Evolutionary conservation across 768 basidiomycete species (phyloP), one percentile per base, ranked within the genome.

Genomic region (Amanita molliuscula): DNA sequence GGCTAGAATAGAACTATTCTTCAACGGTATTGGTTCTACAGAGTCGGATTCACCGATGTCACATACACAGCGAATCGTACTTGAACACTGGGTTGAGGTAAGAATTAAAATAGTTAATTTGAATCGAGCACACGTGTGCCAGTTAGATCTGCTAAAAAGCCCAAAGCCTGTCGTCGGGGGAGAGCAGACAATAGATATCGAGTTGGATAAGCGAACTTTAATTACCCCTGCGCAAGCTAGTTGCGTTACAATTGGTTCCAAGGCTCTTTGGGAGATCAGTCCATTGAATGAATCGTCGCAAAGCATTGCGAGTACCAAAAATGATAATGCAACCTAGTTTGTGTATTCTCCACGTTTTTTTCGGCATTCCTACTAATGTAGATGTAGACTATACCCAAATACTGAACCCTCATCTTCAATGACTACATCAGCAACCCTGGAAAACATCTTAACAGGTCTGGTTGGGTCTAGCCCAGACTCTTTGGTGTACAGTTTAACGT

Each of bases 71-170:
- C 66, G 53, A 11, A 59, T 73, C 15, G 53, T 67, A 25, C 56
- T 77, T 15, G 73, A 78, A 31, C 77, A 79, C 54, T 79, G 77
- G 77, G 73, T 79, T 26, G 75, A 76, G 58, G 77, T 77, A 40
- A 25, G 35, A 38, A 16, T n/a, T 3, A 10, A 37, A 11, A 15
- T 1, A 9, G 6, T 26, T 26, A 0, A n/a, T 42, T 10, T 33
- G 25, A 18, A 6, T 36, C 25, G 18, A 6, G 10, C n/a, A 23
- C 9, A 49, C 15, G 29, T 34, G 38, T 13, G 21, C 21, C 56
- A 77, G 76, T 55, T 79, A 50, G 74, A 77, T 53, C 63, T 66
- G 26, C 53, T 69, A 13, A 65, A 66, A 50, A 61, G 56, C 36
- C 31, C 55, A 15, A 56, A 62, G 15, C 62, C 69, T 13, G 61